phyloP scores from a whole-genome alignment of 2,329 filamentous ascomycete species.

The Talaromyces sp. region DNA sequence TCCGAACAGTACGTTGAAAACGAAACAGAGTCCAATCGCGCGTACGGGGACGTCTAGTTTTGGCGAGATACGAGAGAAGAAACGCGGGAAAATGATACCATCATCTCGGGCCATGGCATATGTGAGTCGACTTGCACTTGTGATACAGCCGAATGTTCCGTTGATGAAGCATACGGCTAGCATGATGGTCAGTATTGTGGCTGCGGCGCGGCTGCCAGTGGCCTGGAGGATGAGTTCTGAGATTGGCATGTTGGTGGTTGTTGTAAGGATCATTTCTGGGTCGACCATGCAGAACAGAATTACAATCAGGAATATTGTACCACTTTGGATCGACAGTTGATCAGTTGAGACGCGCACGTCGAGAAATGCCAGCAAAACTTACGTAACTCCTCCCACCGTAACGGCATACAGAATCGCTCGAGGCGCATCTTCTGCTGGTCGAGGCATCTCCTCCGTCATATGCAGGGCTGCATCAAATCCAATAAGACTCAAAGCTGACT shows the following conservation, averaged over 20 bases:
- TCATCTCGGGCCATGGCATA: not conserved
- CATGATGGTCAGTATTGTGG: not conserved
- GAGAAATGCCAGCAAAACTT: not conserved
- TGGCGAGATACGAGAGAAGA: not conserved
- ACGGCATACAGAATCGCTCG: constrained; percentile 4
- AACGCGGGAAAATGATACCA: not conserved
- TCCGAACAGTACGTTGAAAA: not conserved
- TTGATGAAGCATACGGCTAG: not conserved
- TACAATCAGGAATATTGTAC: not conserved
- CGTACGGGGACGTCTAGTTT: not conserved
- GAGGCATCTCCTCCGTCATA: constrained; percentile 10
- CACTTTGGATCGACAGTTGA: not conserved
- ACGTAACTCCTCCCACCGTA: not conserved
- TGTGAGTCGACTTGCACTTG: not conserved
- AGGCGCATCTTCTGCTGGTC: constrained; percentile 5
- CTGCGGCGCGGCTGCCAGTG: not conserved
- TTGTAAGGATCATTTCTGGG: not conserved
- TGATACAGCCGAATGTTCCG: not conserved
- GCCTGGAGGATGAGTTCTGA: not conserved
- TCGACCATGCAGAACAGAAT: not conserved
- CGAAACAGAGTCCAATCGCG: not conserved
- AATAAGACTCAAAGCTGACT: constrained; percentile 1
- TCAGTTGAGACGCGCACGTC: not conserved
- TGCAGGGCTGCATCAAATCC: constrained; percentile 4
- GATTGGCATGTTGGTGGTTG: not conserved